Evolutionary conservation across 495 filamentous ascomycete genomes (phyloP), one percentile per base, ranked within the genome.

Genomic region (Penicillium malachiteum): DNA sequence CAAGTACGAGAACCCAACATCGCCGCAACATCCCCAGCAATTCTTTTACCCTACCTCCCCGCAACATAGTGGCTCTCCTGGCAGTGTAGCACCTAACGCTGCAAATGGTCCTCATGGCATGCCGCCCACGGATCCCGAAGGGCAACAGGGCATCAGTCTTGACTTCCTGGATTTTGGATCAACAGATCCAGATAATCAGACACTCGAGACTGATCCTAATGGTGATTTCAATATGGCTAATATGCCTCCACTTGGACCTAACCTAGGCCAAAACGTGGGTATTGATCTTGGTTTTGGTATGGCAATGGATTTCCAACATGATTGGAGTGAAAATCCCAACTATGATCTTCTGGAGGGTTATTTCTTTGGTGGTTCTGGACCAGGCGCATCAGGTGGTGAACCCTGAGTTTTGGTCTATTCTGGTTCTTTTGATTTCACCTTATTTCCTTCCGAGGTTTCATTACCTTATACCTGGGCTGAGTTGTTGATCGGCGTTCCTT

Each of bases 311-410:
- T 77, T 84, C 59, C 84, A 88, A 63, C 88, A 92, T 71, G 89
- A 93, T 68, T 91, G 88, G 74, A 86, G 82, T 54, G 90, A 93
- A 47, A 88, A 87, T 21, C 78, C 81, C 53, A 87, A 87, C 52
- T 81, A 93, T 60, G 91, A 96, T 79, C 70, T 96, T 31, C 89
- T 96, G 68, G 90, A 95, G 70, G 92, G 90, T 0, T 96, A 93
- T 68, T 96, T 93, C 76, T 96, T 96, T 74, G 92, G 92, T 16
- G 74, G 74, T 21, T 67, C 66, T 35, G 73, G 73, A 21, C 53
- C 60, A 37, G 72, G 70, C 34, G 59, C 69, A 40, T 45, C 65
- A 44, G 68, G 69, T 48, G 63, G 62, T 17, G 60, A 66, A 63
- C 52, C 50, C 34, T 68, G 57, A 59, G 44, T 34, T 13, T 31